These are phyloP conservation scores for Lodderomyces margitis DNA, from an alignment of 1,139 yeast genomes.

Conservation along the genomic window DNA sequence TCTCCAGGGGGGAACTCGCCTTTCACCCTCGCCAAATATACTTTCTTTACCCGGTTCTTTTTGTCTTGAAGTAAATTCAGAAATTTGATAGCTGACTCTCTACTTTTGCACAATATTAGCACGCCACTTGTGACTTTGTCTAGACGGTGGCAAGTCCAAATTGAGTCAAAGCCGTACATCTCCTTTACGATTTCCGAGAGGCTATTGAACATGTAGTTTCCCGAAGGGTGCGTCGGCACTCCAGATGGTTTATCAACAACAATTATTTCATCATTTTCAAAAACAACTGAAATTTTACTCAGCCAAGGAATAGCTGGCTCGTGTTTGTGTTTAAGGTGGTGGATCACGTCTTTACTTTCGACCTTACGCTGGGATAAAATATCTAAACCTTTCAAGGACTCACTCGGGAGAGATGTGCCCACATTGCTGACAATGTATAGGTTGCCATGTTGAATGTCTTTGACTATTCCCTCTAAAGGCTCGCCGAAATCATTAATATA, in stretches of 20 bases:
- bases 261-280: slow-evolving; percentile 47
- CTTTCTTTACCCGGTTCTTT: slow-evolving; percentile 38
- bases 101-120: slow-evolving; percentile 54
- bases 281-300: slow-evolving; percentile 38
- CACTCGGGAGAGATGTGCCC: slow-evolving; percentile 1
- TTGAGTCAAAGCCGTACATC: slow-evolving; percentile 30
- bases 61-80: slow-evolving; percentile 40
- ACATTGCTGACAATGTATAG: slow-evolving; percentile 27
- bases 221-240: slow-evolving; percentile 78
- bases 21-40: slow-evolving; percentile 60
- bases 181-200: slow-evolving; percentile 56
- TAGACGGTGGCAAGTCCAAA: slow-evolving; percentile 65
- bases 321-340: slow-evolving; percentile 53
- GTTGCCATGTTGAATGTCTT: slow-evolving; percentile 25
- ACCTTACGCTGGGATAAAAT: slow-evolving; percentile 24
- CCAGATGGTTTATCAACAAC: slow-evolving; percentile 77
- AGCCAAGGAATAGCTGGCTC: slow-evolving; percentile 51
- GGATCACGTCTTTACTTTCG: slow-evolving; percentile 49
- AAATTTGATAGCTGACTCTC: slow-evolving; percentile 41
- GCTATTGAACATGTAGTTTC: slow-evolving; percentile 59
- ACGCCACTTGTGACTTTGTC: slow-evolving; percentile 79
- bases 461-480: slow-evolving; percentile 19
- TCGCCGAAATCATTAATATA: slow-evolving; percentile 47
- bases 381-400: slow-evolving; percentile 24
- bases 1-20: slow-evolving; percentile 52